Evolutionary conservation across 768 basidiomycete species (phyloP).

Genomic region (Leccinum longicurvipes): DNA sequence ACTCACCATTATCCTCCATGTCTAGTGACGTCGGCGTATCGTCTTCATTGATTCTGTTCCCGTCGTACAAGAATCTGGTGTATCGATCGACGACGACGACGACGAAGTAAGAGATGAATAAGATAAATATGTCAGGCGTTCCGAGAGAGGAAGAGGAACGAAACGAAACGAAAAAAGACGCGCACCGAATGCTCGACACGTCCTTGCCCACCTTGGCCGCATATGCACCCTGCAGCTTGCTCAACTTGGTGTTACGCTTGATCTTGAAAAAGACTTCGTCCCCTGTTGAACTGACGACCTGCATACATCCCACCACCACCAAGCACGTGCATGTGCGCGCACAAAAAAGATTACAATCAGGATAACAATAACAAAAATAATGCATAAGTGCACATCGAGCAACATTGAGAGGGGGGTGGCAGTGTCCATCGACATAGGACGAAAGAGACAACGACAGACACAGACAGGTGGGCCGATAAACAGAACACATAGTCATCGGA

Average conservation of each 20-base stretch:
- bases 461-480: background rate
- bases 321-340: background rate
- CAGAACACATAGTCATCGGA: background rate
- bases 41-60: constrained; percentile 77
- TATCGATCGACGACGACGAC: background rate
- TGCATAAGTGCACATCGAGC: background rate
- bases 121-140: background rate
- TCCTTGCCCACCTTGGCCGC: constrained; percentile 92
- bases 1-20: constrained; percentile 84
- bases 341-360: background rate
- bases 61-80: constrained; percentile 87
- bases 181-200: constrained; percentile 81
- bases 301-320: background rate
- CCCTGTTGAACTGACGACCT: constrained; percentile 75
- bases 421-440: background rate
- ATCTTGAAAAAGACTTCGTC: constrained; percentile 98
- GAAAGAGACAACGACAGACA: background rate
- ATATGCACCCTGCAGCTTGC: constrained; percentile 91
- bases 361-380: background rate
- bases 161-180: background rate
- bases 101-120: constrained; percentile 1
- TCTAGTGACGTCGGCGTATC: constrained; percentile 83
- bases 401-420: background rate
- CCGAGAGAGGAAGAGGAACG: background rate
- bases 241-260: constrained; percentile 87